Base-by-base conservation (phyloP, 2,329 filamentous ascomycete genomes). In the Cytospora paraplurivora region DNA sequence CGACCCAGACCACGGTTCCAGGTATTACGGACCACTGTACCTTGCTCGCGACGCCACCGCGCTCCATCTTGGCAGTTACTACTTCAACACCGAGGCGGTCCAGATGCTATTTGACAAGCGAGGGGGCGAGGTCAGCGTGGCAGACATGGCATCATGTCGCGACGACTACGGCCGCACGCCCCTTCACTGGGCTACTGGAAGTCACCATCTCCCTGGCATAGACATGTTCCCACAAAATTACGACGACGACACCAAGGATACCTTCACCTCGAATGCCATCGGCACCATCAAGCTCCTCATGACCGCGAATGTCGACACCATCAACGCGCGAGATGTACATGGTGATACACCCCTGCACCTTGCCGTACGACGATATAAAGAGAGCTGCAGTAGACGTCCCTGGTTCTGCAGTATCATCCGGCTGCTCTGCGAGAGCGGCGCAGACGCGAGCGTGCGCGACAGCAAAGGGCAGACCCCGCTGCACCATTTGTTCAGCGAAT, bases 401-500 rank as follows among this genome's bases (percentile, higher is more conserved):
- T 27, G 27, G 27, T 27, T 27, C 27, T 27, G 27, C 27, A 27
- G 7, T 17, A 59, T 72, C n/a, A 67, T 63, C 17, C 62, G 67
- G 34, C 41, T 71, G 3, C 64, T 72, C 17, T 69, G 67, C 13
- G 68, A 72, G 21, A 63, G 66, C 17, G 71, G 70, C 15, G 71
- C 70, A 27, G 61, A 68, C 27, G 52, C 67, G n/a, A 59, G 67
- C 56, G 47, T 66, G 11, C 52, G 51, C 12, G 66, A 65, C 37
- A 37, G 33, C 3, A 67, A 63, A 33, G 68, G 67, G 5, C 67
- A 63, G 17, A 68, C 67, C 12, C 69, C 71, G 1, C 64, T 72
- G 10, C 67, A 70, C 35, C 49, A 34, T 32, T 7, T 59, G 33
- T 0, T 59, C 56, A 11, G 59, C 69, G 8, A 86, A 85, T 69